Percentiles rank a stretch among this genome's conserved stretches.
Evolutionary conservation across 306 rosid species (phyloP).

Genomic region (Pyrus communis): DNA sequence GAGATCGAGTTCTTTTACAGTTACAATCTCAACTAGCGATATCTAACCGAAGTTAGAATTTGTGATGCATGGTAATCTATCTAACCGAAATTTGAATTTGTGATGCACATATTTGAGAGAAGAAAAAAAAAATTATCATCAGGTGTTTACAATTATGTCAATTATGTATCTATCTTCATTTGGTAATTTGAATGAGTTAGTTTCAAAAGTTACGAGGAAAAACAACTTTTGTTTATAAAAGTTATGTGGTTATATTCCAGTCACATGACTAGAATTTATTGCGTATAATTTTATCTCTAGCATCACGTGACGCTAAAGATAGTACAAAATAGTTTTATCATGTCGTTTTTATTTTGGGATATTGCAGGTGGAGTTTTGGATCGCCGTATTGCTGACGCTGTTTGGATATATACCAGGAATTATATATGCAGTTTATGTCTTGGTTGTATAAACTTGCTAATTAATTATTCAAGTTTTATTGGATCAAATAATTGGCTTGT

Average conservation of each 20-base stretch:
- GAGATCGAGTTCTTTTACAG: neutral
- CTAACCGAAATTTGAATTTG: neutral
- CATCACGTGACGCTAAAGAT: too few species aligned
- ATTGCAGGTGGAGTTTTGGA: conserved; percentile 41
- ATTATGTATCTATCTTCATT: too few species aligned
- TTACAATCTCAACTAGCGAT: neutral
- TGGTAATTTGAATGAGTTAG: neutral
- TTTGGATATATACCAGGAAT: conserved; percentile 37
- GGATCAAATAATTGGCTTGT: neutral
- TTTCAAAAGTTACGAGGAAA: too few species aligned
- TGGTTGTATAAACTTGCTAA: neutral
- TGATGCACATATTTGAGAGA: too few species aligned
- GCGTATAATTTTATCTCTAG: neutral
- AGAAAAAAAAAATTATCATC: too few species aligned
- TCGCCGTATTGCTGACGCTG: conserved; percentile 28
- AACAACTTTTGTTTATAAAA: too few species aligned
- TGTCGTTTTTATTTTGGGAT: neutral
- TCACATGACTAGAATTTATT: neutral
- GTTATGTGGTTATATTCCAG: neutral
- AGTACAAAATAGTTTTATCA: too few species aligned
- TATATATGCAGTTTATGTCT: conserved; percentile 29
- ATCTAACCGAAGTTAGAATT: neutral
- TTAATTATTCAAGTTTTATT: neutral
- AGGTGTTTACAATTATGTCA: too few species aligned
- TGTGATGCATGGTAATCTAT: neutral